Evolutionary conservation across 768 basidiomycete genomes (phyloP).

Genomic region (Pilatotrama ljubarskyi): DNA sequence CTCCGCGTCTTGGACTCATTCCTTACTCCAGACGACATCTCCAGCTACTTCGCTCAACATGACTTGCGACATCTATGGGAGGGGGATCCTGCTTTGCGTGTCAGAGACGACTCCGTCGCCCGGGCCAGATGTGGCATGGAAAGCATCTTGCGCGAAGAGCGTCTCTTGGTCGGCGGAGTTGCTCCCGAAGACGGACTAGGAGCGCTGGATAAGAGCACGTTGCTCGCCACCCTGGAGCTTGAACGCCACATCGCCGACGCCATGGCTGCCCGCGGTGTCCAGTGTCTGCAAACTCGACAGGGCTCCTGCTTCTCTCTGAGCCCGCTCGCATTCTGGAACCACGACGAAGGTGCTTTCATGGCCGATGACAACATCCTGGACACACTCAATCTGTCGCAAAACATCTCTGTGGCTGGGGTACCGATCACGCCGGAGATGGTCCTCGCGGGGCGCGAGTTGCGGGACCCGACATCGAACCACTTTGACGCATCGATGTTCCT

Average conservation of each 20-base stretch:
- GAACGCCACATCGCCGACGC: constrained; percentile 55
- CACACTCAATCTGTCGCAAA: constrained; percentile 53
- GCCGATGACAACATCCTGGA: constrained; percentile 58
- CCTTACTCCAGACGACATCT: constrained; percentile 50
- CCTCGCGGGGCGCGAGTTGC: constrained; percentile 64
- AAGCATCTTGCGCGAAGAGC: constrained; percentile 73
- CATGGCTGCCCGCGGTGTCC: constrained; percentile 40
- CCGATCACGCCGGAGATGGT: constrained; percentile 74
- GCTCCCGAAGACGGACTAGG: constrained; percentile 37
- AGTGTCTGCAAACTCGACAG: constrained; percentile 55
- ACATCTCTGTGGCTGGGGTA: constrained; percentile 62
- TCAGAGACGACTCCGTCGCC: constrained; percentile 69
- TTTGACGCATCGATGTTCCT: constrained; percentile 70
- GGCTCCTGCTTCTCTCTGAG: constrained; percentile 70
- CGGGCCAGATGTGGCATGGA: constrained; percentile 71
- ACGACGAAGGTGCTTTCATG: constrained; percentile 54
- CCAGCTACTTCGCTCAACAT: constrained; percentile 53
- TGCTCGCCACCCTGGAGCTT: constrained; percentile 64
- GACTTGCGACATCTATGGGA: constrained; percentile 77
- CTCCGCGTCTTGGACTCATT: constrained; percentile 64
- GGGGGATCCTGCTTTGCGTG: constrained; percentile 58
- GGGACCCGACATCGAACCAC: constrained; percentile 48
- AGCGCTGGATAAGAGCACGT: constrained; percentile 59
- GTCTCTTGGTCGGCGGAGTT: constrained; percentile 67
- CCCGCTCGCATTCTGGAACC: constrained; percentile 74